Base-by-base conservation (phyloP, 2,329 filamentous ascomycete species). In the Pyrenophora teres region DNA sequence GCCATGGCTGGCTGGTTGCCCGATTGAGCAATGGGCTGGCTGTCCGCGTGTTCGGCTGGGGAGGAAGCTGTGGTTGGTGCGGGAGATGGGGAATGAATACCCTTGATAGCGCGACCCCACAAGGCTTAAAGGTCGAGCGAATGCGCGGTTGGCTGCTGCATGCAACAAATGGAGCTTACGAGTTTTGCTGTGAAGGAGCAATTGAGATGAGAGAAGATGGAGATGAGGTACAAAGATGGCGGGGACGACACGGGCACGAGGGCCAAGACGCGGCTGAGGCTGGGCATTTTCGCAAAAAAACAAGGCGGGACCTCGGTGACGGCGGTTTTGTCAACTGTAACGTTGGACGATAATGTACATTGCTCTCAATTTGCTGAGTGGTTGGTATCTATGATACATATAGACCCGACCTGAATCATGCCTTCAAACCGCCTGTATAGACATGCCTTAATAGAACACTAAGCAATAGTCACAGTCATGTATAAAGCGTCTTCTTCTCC, bases 201-300 rank as follows among this genome's bases (percentile, higher is more conserved):
- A 39, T 21, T 42, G 43, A n/a, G 32, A 21, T 44, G 45, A 8
- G 12, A 12, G 16, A 10, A 16, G 15, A 35, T 23, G n/a, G 49
- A 48, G 39, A 25, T 48, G 25, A 47, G 40, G 18, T 27, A 38
- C 40, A 45, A 35, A 45, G 47, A 33, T 52, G 44, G 40, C 36
- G 46, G 50, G 39, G 50, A 42, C 40, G 45, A 42, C 50, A 27
- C 38, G 33, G 38, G 25, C 50, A 44, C 35, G 35, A 49, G 39
- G 15, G 45, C 33, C 45, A 39, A 43, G 45, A 47, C 39, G 45
- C 23, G 39, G 50, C 40, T 41, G 38, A 37, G 44, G 44, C 50
- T 52, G 35, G 39, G 50, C 50, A 36, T 30, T 30, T 23, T 10
- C 19, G 21, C 15, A n/a, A 18, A 30, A 27, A 40, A 40, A 40